Evolutionary conservation across 495 filamentous ascomycete genomes (phyloP), one percentile per base, ranked within the genome.

Genomic region (Xylaria flabelliformis): DNA sequence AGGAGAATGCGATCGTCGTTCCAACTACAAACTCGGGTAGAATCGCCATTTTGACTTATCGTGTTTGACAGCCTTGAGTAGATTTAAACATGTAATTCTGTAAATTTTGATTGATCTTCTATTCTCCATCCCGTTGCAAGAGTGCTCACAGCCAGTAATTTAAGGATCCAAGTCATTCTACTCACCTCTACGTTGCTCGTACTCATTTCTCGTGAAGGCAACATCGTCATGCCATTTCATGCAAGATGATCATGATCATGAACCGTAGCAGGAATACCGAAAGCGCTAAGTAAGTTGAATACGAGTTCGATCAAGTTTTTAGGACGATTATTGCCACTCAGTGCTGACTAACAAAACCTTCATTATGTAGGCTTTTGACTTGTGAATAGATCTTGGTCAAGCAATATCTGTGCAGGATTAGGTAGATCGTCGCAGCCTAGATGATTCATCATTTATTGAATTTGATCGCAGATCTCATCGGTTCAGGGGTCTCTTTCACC

Each of bases 1-100:
- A 83, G 17, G 82, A 84, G 70, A 77, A 82, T 29, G 82, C 81
- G 46, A 82, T 72, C n/a, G 79, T 81, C 10, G 78, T 79, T 48
- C 80, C 80, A 34, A 81, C 67, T 39, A 84, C 76, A 36, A 77
- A 73, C 41, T 80, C 74, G 13, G 77, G 39, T 29, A 76, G 48
- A 29, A 79, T 44, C 9, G 67, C 64, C 63, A 75, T 55, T 51
- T 70, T 77, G 10, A 51, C 1, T 1, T 42, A 17, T 59, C 3
- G 26, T 21, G 39, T 3, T 42, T 59, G 1, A n/a, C 32, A 42
- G 6, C 3, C 2, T 41, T 13, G 7, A 34, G 10, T 17, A 64
- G 13, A 8, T 6, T 67, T 29, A 0, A 5, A 21, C 15, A 67
- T 34, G 24, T 4, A 9, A 8, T n/a, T 13, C 9, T 6, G 10